A percentile compares a stretch with the other conserved stretches of the same genome.
phyloP scores from a whole-genome alignment of 2,329 filamentous ascomycete genomes.

The Sporothrix humicola region DNA sequence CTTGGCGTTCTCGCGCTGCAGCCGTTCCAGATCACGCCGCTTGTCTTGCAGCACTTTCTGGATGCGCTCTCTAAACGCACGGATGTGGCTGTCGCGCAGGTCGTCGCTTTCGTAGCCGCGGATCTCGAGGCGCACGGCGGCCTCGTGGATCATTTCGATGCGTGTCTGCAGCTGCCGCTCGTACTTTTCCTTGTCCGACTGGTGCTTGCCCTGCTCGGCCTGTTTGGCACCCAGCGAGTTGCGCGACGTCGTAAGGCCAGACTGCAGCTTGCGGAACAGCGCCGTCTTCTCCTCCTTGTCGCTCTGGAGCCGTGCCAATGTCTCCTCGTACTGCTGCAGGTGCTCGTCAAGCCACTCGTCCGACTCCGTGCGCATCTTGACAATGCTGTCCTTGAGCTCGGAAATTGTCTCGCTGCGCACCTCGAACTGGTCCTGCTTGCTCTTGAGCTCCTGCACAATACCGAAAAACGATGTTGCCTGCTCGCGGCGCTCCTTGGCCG shows the following conservation, averaged over 20 bases:
- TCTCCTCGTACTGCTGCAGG: constrained; percentile 77
- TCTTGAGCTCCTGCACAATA: constrained; percentile 75
- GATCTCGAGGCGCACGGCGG: constrained; percentile 77
- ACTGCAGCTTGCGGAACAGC: constrained; percentile 69
- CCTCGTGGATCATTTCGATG: constrained; percentile 75
- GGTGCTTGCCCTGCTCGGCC: constrained; percentile 74
- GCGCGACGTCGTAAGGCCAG: constrained; percentile 53
- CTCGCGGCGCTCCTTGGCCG: constrained; percentile 64
- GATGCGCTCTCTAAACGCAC: constrained; percentile 78
- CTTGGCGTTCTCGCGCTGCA: constrained; percentile 73
- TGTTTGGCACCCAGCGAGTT: constrained; percentile 58
- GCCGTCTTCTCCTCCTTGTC: constrained; percentile 67
- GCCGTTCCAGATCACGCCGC: constrained; percentile 70
- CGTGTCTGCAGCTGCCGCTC: constrained; percentile 78
- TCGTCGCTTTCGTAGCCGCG: constrained; percentile 79
- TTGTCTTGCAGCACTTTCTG: constrained; percentile 78
- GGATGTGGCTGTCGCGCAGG: constrained; percentile 73
- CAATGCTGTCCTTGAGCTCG: constrained; percentile 73
- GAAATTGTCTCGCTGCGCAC: constrained; percentile 73
- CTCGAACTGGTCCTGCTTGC: constrained; percentile 75
- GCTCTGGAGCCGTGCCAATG: constrained; percentile 67
- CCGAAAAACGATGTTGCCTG: constrained; percentile 75
- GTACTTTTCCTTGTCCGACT: constrained; percentile 86
- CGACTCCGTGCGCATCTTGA: constrained; percentile 73
- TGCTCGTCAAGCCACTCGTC: constrained; percentile 76